phyloP scores from a whole-genome alignment of 805 yeast species.

The Scheffersomyces ergatensis region DNA sequence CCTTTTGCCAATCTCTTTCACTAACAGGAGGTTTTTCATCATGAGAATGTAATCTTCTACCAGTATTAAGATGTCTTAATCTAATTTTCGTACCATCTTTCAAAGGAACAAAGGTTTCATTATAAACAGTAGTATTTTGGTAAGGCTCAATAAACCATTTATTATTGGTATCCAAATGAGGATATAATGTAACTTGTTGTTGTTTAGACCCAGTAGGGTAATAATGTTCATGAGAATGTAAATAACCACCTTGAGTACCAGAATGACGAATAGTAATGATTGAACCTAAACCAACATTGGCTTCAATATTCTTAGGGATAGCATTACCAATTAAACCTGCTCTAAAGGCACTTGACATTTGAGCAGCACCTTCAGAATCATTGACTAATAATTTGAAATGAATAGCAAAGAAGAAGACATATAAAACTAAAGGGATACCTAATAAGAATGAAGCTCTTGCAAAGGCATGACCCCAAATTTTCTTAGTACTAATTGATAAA shows the following conservation, averaged over 20 bases:
- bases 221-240: conserved; percentile 73
- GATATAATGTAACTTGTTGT: conserved; percentile 79
- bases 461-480: conserved; percentile 45
- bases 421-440: conserved; percentile 57
- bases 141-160: conserved; percentile 70
- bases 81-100: conserved; percentile 70
- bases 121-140: conserved; percentile 51
- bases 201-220: conserved; percentile 81
- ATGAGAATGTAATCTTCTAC: conserved; percentile 76
- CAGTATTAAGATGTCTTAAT: conserved; percentile 56
- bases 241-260: conserved; percentile 73
- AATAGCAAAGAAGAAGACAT: conserved; percentile 56
- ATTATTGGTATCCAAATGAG: conserved; percentile 74
- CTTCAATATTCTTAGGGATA: conserved; percentile 57
- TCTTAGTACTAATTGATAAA: conserved; percentile 46
- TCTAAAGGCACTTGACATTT: conserved; percentile 73
- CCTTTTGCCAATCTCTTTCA: conserved; percentile 81
- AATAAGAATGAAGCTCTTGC: conserved; percentile 53
- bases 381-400: conserved; percentile 58
- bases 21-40: conserved; percentile 79
- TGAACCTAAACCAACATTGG: conserved; percentile 75
- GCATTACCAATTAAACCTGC: conserved; percentile 56
- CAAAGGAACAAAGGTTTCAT: conserved; percentile 59
- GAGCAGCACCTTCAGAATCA: conserved; percentile 72
- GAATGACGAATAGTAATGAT: conserved; percentile 63